Evolutionary conservation across 352 stramenopile species (phyloP).

Genomic region (Phytophthora brassicae): DNA sequence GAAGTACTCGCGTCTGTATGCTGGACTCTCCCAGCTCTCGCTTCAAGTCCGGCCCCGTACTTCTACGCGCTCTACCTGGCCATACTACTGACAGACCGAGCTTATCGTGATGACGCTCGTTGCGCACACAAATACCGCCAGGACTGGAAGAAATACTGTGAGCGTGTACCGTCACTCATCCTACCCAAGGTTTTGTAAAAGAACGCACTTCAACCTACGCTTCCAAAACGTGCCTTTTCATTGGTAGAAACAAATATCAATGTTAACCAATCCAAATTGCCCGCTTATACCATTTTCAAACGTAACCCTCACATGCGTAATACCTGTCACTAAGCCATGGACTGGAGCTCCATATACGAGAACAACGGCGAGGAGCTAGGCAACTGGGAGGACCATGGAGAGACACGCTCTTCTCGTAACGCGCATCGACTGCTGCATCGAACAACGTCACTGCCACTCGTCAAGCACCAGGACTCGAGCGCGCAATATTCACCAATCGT

Average conservation of each 20-base stretch:
- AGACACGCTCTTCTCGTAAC: conserved; percentile 72
- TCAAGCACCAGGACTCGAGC: conserved; percentile 24
- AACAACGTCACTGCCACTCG: conserved; percentile 51
- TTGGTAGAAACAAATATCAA: neutral
- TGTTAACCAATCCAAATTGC: too few species aligned
- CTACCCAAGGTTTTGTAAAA: conserved; percentile 76
- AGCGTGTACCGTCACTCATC: conserved; percentile 87
- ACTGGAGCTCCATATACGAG: conserved; percentile 78
- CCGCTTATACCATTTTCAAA: neutral
- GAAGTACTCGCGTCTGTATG: conserved; percentile 88
- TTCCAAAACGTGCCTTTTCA: neutral
- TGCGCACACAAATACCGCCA: conserved; percentile 96
- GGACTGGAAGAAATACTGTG: conserved; percentile 94
- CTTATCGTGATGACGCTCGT: conserved; percentile 94
- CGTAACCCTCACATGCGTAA: neutral
- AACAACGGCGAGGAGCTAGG: conserved; percentile 69
- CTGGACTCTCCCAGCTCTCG: conserved; percentile 72
- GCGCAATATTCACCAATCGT: conserved; percentile 71
- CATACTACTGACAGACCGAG: conserved; percentile 93
- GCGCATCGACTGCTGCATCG: conserved; percentile 70
- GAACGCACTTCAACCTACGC: neutral
- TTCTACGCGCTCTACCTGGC: conserved; percentile 93
- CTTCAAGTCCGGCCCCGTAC: conserved; percentile 71
- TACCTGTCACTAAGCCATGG: conserved; percentile 39
- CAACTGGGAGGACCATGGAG: conserved; percentile 65